Conservation (phyloP, 208 protist species). For the Leishmania lainsoni region DNA sequence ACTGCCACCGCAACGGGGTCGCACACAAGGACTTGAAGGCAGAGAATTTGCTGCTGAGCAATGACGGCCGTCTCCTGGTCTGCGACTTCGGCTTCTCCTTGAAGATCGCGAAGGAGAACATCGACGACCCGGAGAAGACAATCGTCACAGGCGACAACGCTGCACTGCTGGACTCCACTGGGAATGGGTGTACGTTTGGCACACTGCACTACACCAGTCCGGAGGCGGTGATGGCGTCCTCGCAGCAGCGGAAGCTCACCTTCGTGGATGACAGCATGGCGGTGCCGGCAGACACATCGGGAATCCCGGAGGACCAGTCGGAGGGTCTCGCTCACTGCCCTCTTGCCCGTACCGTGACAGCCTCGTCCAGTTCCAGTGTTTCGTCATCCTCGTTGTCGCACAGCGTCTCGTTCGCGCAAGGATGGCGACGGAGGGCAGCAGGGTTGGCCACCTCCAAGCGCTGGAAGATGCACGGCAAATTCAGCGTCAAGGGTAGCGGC, state of each 20-base stretch:
- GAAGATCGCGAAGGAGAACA: conserved; percentile 52
- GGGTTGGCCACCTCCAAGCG: background rate
- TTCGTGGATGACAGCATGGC: conserved; percentile 7
- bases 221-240: conserved; percentile 63
- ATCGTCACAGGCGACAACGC: conserved; percentile 39
- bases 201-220: conserved; percentile 89
- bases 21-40: conserved; percentile 91
- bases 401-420: conserved; percentile 10
- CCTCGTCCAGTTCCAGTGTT: conserved; percentile 16
- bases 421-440: background rate
- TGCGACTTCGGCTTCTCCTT: conserved; percentile 93
- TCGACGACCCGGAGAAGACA: conserved; percentile 53
- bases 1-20: conserved; percentile 92
- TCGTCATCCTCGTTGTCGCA: conserved; percentile 23
- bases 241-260: conserved; percentile 18
- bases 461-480: background rate
- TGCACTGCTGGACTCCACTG: conserved; percentile 33
- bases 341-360: background rate
- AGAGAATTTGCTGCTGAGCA: conserved; percentile 87
- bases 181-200: conserved; percentile 49
- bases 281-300: background rate
- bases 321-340: background rate
- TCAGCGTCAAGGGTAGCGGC: background rate
- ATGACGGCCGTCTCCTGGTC: conserved; percentile 72
- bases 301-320: background rate